These are phyloP conservation scores for Ramichloridium luteum DNA, from an alignment of 2,329 filamentous ascomycete genomes.

Conservation along the genomic window DNA sequence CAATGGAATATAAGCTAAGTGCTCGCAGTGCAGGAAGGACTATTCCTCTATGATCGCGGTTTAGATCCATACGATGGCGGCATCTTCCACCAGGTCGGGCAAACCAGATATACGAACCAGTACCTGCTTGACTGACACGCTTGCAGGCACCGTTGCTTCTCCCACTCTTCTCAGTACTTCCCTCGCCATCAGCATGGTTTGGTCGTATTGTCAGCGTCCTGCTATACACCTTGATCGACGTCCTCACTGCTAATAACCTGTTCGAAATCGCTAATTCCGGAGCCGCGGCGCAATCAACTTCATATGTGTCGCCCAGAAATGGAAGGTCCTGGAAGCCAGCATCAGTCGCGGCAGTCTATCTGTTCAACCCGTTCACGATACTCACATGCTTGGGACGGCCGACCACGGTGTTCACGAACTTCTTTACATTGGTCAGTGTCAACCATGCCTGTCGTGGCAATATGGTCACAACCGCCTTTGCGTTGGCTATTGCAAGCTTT, in stretches of 20 bases:
- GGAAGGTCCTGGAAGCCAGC: slow-evolving; percentile 61
- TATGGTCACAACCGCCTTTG: slow-evolving; percentile 62
- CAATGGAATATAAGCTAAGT: slow-evolving; percentile 19
- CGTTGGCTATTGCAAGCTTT: slow-evolving; percentile 77
- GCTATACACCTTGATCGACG: slow-evolving; percentile 68
- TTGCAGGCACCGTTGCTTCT: slow-evolving; percentile 79
- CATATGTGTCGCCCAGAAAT: slow-evolving; percentile 68
- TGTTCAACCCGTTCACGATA: slow-evolving; percentile 92
- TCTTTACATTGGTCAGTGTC: slow-evolving; percentile 73
- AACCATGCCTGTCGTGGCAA: slow-evolving; percentile 66
- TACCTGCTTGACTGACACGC: slow-evolving; percentile 3
- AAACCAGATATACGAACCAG: neutral
- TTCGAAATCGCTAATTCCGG: slow-evolving; percentile 69
- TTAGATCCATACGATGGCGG: slow-evolving; percentile 96
- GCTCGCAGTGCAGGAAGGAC: slow-evolving; percentile 72
- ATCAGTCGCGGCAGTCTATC: slow-evolving; percentile 68
- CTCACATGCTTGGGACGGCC: slow-evolving; percentile 82
- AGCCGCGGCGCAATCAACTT: slow-evolving; percentile 58
- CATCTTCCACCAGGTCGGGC: slow-evolving; percentile 57
- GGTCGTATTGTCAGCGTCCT: slow-evolving; percentile 51
- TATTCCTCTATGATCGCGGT: slow-evolving; percentile 92
- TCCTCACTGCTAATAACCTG: slow-evolving; percentile 70
- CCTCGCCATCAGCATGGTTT: slow-evolving; percentile 47
- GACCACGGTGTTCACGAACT: slow-evolving; percentile 78
- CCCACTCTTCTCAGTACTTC: slow-evolving; percentile 80